Evolutionary conservation across 1,139 yeast genomes (phyloP).

Genomic region (Hyphopichia pseudoburtonii): DNA sequence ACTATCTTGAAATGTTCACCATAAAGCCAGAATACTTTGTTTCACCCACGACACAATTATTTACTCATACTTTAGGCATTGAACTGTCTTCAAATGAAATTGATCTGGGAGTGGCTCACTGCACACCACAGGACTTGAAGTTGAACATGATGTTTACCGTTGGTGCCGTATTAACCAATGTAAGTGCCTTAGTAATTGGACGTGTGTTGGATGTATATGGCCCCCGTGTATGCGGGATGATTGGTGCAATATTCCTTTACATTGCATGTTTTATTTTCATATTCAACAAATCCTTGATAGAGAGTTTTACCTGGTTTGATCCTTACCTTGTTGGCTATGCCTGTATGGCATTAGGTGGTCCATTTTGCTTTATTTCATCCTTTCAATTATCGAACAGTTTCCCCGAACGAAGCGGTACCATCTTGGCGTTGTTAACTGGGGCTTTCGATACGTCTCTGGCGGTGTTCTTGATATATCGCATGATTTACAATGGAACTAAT

Average conservation of each 20-base stretch:
- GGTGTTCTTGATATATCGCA: constrained; percentile 38
- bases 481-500: constrained; percentile 25
- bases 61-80: too few relatives aligned
- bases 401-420: constrained; percentile 40
- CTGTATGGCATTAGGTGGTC: constrained; percentile 47
- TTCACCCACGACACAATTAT: background rate
- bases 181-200: constrained; percentile 43
- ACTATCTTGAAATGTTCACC: background rate
- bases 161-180: constrained; percentile 46
- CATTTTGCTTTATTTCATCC: constrained; percentile 45
- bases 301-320: constrained; percentile 22
- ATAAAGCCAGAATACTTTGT: background rate
- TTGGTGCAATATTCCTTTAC: constrained; percentile 40
- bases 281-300: constrained; percentile 21
- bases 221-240: constrained; percentile 43
- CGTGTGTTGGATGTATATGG: constrained; percentile 41
- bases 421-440: constrained; percentile 45
- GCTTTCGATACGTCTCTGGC: constrained; percentile 52
- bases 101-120: constrained; percentile 24
- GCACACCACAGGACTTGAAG: constrained; percentile 44
- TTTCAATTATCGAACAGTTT: constrained; percentile 48
- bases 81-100: constrained; percentile 4
- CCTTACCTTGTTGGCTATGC: constrained; percentile 45
- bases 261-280: constrained; percentile 40
- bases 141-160: constrained; percentile 48